Evolutionary conservation across 1,284 basidiomycete genomes (phyloP), one percentile per base, ranked within the genome.

Genomic region (Sporisorium graminicola): DNA sequence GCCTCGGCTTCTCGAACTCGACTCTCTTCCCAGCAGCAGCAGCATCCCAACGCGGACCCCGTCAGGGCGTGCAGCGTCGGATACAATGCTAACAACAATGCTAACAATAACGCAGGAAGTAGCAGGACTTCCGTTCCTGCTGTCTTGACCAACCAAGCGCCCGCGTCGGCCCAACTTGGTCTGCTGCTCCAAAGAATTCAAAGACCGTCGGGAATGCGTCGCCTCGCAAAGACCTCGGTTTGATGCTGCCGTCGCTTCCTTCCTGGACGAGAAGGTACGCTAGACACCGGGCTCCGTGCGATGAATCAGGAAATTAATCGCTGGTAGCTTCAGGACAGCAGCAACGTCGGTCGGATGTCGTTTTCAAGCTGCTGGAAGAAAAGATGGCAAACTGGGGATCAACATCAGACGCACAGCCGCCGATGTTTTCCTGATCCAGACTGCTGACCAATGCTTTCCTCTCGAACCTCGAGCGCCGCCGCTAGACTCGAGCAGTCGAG

Each of bases 161-260:
- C 50, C 44, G 40, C 52, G 60, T 55, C 46, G 47, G 46, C 18
- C 8, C 46, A 46, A 51, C 2, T 35, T 8, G 14, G 26, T 55
- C n/a, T 43, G 18, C n/a, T 43, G 18, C 60, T 29, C 27, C 53
- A 33, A 51, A 50, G 33, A 56, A 50, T 63, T 50, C 60, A 63
- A 63, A 63, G 24, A 42, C 60, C 60, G 53, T 63, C 46, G 44
- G 35, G 22, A 42, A 35, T 63, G 58, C 60, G 60, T 63, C 60
- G 20, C 24, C 37, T 40, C 10, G 29, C n/a, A n/a, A n/a, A n/a
- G n/a, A n/a, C n/a, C n/a, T n/a, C n/a, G 29, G 29, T 10, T 58
- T 33, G 29, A 27, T 20, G 33, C 7, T 9, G 22, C 12, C 29
- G 18, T 24, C n/a, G 31, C 37, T 40, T n/a, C 16, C 37, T 40